Conservation (phyloP, 2,329 filamentous ascomycete species). For the Alternaria novae-zelandiae region DNA sequence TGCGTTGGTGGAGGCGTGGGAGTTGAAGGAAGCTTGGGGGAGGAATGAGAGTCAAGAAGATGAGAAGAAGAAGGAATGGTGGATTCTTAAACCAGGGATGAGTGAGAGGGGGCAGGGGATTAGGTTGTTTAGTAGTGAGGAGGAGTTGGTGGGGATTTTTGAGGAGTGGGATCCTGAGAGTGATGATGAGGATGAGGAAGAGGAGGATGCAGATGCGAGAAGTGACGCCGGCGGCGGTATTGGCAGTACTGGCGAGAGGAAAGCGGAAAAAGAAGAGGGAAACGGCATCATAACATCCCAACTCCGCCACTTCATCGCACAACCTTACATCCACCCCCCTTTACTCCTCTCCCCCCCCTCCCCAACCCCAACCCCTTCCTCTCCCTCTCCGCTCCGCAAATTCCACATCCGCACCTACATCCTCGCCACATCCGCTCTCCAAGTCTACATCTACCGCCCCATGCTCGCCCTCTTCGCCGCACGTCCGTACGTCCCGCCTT, state of each 20-base stretch:
- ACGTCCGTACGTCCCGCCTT: slow-evolving; percentile 72
- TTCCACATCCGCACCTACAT: slow-evolving; percentile 97
- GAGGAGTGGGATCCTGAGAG: slow-evolving; percentile 85
- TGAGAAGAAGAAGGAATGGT: slow-evolving; percentile 72
- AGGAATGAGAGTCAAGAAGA: slow-evolving; percentile 62
- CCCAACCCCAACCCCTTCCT: slow-evolving; percentile 60
- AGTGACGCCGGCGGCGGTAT: slow-evolving; percentile 38
- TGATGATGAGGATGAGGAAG: slow-evolving; percentile 64
- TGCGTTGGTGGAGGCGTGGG: slow-evolving; percentile 86
- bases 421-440: slow-evolving; percentile 76
- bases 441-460: slow-evolving; percentile 83
- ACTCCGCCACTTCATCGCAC: slow-evolving; percentile 92
- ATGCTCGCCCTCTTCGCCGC: slow-evolving; percentile 95
- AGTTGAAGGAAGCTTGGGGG: slow-evolving; percentile 78
- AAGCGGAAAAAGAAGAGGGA: slow-evolving; percentile 43
- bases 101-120: slow-evolving; percentile 96
- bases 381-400: slow-evolving; percentile 67
- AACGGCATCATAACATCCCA: slow-evolving; percentile 80
- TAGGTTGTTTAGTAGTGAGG: slow-evolving; percentile 82
- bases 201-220: slow-evolving; percentile 45
- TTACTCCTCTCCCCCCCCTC: slow-evolving; percentile 66
- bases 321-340: slow-evolving; percentile 91
- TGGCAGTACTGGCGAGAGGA: too few species aligned
- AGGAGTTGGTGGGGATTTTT: slow-evolving; percentile 84
- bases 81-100: slow-evolving; percentile 98